A percentile compares a stretch with the other conserved stretches of the same genome.
Conservation (phyloP, 345 rosid genomes). For the Citrus medica region DNA sequence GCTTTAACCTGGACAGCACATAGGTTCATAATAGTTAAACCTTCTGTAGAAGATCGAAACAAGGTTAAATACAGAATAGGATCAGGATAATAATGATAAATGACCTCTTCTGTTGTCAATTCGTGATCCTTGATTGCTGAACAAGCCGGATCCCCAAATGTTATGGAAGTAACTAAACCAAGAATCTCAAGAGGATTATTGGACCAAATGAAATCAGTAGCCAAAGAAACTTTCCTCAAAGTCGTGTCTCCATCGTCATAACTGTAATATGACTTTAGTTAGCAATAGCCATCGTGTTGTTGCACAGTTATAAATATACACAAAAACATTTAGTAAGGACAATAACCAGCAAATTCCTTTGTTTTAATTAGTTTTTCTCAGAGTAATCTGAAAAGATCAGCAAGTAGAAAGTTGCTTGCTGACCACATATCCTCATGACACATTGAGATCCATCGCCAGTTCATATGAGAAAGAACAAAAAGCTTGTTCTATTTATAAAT, state of each 20-base stretch:
- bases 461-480: background rate
- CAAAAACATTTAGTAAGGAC: background rate
- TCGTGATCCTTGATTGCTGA: conserved; percentile 55
- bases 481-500: background rate
- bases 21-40: conserved; percentile 1
- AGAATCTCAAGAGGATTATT: conserved; percentile 85
- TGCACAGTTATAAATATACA: background rate
- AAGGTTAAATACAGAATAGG: background rate
- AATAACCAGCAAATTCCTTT: background rate
- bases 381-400: background rate
- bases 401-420: background rate
- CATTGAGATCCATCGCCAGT: background rate
- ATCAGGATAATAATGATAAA: background rate
- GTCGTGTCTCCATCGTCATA: conserved; percentile 74
- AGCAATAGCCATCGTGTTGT: conserved; percentile 3
- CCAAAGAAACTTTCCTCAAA: conserved; percentile 67
- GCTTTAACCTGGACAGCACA: conserved; percentile 53
- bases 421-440: background rate
- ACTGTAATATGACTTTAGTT: conserved; percentile 31
- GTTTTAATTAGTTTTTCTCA: background rate
- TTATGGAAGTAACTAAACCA: conserved; percentile 74
- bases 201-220: conserved; percentile 85
- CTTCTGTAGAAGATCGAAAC: background rate
- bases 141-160: conserved; percentile 62
- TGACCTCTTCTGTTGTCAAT: conserved; percentile 85